Evolutionary conservation across 495 filamentous ascomycete genomes (phyloP).

Genomic region (Hypoxylon subgilvum): DNA sequence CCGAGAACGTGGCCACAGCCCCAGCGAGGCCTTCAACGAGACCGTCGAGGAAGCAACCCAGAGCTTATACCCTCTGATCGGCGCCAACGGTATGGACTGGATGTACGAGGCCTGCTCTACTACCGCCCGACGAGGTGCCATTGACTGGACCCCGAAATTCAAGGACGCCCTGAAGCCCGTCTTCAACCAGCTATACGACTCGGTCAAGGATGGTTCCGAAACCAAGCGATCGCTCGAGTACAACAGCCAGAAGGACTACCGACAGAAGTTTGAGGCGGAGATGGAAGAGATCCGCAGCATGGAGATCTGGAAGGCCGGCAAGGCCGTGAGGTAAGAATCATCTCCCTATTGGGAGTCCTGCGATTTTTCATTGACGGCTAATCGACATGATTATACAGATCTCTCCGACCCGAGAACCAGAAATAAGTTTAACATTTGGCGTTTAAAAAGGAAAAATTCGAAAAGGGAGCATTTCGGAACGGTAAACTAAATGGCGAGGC

Average conservation of each 20-base stretch:
- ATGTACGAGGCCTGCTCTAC: slow-evolving; percentile 99
- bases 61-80: slow-evolving; percentile 95
- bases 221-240: slow-evolving; percentile 92
- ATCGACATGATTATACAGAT: slow-evolving; percentile 52
- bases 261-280: slow-evolving; percentile 94
- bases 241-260: slow-evolving; percentile 92
- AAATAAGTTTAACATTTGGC: slow-evolving; percentile 62
- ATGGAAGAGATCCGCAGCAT: slow-evolving; percentile 93
- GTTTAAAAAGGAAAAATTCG: slow-evolving; percentile 30
- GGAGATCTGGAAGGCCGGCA: slow-evolving; percentile 99
- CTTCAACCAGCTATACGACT: slow-evolving; percentile 94
- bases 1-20: slow-evolving; percentile 94
- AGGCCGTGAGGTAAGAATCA: slow-evolving; percentile 79
- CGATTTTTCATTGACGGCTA: slow-evolving; percentile 10
- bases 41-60: slow-evolving; percentile 99
- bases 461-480: slow-evolving; percentile 26
- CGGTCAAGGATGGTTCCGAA: slow-evolving; percentile 86
- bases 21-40: slow-evolving; percentile 99
- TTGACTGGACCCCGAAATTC: slow-evolving; percentile 96
- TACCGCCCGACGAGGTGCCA: slow-evolving; percentile 95
- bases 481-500: slow-evolving; percentile 34
- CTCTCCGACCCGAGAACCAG: slow-evolving; percentile 92
- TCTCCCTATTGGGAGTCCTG: neutral
- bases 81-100: slow-evolving; percentile 98
- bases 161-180: slow-evolving; percentile 97